Base-by-base conservation (phyloP, 106 monocot species). In the Dendrobium huoshanense region DNA sequence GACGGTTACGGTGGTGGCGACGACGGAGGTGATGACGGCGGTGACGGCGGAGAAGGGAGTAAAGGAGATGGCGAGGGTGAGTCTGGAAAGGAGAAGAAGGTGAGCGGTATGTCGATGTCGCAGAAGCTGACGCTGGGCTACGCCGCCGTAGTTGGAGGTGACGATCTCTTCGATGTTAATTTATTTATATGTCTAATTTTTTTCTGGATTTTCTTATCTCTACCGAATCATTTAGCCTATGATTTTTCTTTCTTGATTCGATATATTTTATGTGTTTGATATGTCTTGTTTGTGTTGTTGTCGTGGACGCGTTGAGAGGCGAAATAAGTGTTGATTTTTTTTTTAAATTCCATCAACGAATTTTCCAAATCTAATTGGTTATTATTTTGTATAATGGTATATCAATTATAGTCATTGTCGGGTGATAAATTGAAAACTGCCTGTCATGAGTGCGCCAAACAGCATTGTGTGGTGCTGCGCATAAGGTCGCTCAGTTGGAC, bases 91-190 rank as follows among this genome's bases (percentile, higher is more conserved):
- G 73, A 81, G 44, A 59, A 75, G 75, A 70, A 55, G 67, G 51
- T 15, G 77, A 48, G 25, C 47, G 87, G 89, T 73, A 88, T 92
- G 88, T 88, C 86, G 47, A 92, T 92, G 92, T 92, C 92, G 68
- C 92, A 92, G 92, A 92, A 92, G 80, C 78, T 92, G 75, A 92
- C 92, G 24, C 82, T 92, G 20, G 88, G 59, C 24, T 92, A 92
- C 45, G 92, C 92, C 18, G 90, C 88, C 10, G 86, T 92, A 51
- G 84, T 92, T 19, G 90, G 86, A 86, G 90, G 92, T 92, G 82
- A 78, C 67, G 76, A 48, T 20, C 13, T 49, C 49, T 2, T 76
- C 27, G n/a, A 10, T 76, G 11, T 48, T 25, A 9, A 16, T 15
- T 48, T 27, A 18, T 76, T 24, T 41, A 13, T 49, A 9, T n/a